These are phyloP conservation scores for Venturia nashicola DNA, from an alignment of 2,329 filamentous ascomycete genomes.

Conservation along the genomic window DNA sequence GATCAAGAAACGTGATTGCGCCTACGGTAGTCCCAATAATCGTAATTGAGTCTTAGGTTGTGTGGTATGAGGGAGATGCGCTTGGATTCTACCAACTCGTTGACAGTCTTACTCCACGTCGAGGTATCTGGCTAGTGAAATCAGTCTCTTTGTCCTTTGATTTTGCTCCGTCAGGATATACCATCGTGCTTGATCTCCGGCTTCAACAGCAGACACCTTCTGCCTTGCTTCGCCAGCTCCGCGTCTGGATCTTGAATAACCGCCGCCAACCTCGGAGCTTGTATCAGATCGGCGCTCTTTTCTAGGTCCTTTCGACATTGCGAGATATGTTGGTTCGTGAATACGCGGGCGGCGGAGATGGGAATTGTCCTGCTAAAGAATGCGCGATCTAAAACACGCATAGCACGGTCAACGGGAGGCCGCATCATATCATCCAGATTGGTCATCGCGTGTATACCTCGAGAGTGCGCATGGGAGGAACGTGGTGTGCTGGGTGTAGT, in stretches of 20 bases:
- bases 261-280: constrained; percentile 48
- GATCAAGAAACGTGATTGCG: constrained; percentile 3
- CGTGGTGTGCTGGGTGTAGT: not conserved
- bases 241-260: constrained; percentile 54
- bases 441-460: constrained; percentile 22
- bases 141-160: constrained; percentile 15
- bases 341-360: constrained; percentile 65
- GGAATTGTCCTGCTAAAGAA: constrained; percentile 70
- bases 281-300: constrained; percentile 53
- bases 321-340: constrained; percentile 63
- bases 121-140: constrained; percentile 43
- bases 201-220: constrained; percentile 33
- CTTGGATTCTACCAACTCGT: constrained; percentile 53
- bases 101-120: constrained; percentile 64
- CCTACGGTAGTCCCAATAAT: constrained; percentile 72
- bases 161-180: constrained; percentile 12
- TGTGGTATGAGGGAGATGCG: constrained; percentile 65
- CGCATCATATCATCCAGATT: constrained; percentile 43
- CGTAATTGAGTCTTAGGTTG: constrained; percentile 65
- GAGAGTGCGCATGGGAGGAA: not conserved
- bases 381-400: constrained; percentile 67
- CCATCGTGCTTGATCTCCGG: constrained; percentile 29
- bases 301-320: constrained; percentile 55
- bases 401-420: constrained; percentile 68
- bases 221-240: constrained; percentile 34